Base-by-base conservation (phyloP, 495 filamentous ascomycete genomes). In the Stereocaulon alpinum region DNA sequence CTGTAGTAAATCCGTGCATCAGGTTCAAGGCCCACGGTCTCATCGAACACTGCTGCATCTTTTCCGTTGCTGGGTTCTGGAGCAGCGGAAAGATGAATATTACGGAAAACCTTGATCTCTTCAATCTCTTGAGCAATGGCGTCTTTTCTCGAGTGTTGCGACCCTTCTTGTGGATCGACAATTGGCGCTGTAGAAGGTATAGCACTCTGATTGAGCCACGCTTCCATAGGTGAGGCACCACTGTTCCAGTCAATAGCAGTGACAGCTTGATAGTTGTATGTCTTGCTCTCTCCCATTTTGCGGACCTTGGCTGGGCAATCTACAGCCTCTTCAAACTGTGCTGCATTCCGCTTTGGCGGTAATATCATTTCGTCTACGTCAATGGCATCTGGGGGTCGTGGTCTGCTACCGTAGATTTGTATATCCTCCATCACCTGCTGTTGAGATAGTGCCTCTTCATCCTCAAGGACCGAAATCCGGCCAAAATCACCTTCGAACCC, bases 181-280 rank as follows among this genome's bases (percentile, higher is more conserved):
- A 24, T 29, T 2, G 49, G 7, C n/a, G 29, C 43, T 7, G 49
- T 47, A n/a, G 56, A 63, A 41, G 64, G 64, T 12, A 64, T 9
- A 30, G 64, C 64, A 40, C 61, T 61, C 61, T 66, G 61, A 55
- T 66, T 66, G 1, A 66, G 61, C 64, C 64, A 66, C 20, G 64
- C 44, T 9, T 60, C 56, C n/a, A 64, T 51, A 4, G 64, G 64
- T 7, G 52, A 60, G 1, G 20, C n/a, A 24, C 64, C 57, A 27
- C 50, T 47, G n/a, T 66, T 45, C 64, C 61, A 66, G 40, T 66
- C 64, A 18, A 66, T 55, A 4, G 40, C 42, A n/a, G 61, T 57
- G 5, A 66, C 17, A 6, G 27, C 22, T 32, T 60, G 18, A 14
- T 55, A 22, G n/a, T 60, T 63, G 17, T 17, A 55, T 1, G 15